Percentiles rank a stretch among this genome's conserved stretches.
Conservation (phyloP, 495 filamentous ascomycete species). For the Trichocladium uniseriatum region DNA sequence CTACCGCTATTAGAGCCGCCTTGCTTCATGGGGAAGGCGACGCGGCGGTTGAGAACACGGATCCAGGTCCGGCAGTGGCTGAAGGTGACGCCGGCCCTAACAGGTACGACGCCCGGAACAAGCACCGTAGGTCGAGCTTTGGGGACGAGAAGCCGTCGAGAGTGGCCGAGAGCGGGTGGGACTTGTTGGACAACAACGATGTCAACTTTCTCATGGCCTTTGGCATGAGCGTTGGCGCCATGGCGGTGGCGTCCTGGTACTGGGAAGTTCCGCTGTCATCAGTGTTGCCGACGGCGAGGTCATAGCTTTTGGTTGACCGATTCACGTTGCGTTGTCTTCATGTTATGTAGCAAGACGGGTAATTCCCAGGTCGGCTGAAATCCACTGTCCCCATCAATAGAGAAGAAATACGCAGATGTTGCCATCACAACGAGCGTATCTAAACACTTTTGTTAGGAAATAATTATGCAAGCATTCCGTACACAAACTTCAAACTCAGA, state of each 20-base stretch:
- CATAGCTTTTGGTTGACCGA: not conserved
- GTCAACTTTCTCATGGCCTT: conserved; percentile 88
- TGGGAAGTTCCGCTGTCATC: conserved; percentile 39
- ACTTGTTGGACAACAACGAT: conserved; percentile 84
- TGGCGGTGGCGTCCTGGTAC: conserved; percentile 51
- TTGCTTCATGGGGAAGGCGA: conserved; percentile 27
- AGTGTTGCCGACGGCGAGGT: conserved; percentile 16
- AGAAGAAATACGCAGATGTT: too few species aligned
- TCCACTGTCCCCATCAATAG: too few species aligned
- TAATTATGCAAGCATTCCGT: too few species aligned
- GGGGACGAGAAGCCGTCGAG: conserved; percentile 55
- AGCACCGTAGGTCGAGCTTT: conserved; percentile 39
- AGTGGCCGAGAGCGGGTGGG: conserved; percentile 59
- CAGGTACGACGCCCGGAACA: conserved; percentile 35
- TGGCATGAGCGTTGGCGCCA: conserved; percentile 68
- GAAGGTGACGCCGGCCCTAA: conserved; percentile 17
- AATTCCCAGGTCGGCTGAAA: too few species aligned
- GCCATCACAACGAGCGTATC: too few species aligned
- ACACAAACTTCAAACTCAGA: too few species aligned
- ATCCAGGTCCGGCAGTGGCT: conserved; percentile 14
- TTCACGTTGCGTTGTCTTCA: too few species aligned
- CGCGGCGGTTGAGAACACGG: conserved; percentile 29
- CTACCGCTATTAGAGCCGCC: conserved; percentile 30
- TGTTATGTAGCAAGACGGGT: too few species aligned
- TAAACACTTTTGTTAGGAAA: too few species aligned